Evolutionary conservation across 2,329 filamentous ascomycete genomes (phyloP).

Genomic region (Alternaria sp.): DNA sequence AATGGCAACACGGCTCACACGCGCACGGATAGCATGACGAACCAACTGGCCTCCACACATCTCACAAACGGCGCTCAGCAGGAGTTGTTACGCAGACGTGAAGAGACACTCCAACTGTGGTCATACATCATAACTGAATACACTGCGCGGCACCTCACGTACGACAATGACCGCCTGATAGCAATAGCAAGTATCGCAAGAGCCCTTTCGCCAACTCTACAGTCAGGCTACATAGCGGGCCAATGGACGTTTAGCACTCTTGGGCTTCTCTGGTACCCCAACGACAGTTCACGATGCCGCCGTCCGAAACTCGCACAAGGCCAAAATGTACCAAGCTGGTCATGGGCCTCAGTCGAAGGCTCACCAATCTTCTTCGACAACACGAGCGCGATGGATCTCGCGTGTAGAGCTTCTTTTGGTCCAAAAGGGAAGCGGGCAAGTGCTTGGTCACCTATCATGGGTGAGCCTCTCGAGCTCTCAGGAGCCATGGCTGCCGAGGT

Average conservation of each 20-base stretch:
- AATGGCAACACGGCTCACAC: slow-evolving; percentile 23
- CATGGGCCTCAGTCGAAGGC: slow-evolving; percentile 48
- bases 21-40: slow-evolving; percentile 37
- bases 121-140: slow-evolving; percentile 48
- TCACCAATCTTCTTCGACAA: slow-evolving; percentile 49
- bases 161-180: slow-evolving; percentile 43
- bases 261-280: slow-evolving; percentile 48
- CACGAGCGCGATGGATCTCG: slow-evolving; percentile 47
- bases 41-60: slow-evolving; percentile 39
- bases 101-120: slow-evolving; percentile 46
- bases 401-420: slow-evolving; percentile 42
- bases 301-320: slow-evolving; percentile 29
- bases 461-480: slow-evolving; percentile 39
- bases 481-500: slow-evolving; percentile 49
- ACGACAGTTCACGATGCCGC: slow-evolving; percentile 36
- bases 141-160: slow-evolving; percentile 44
- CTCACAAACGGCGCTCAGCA: slow-evolving; percentile 30
- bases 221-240: slow-evolving; percentile 47
- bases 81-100: slow-evolving; percentile 28
- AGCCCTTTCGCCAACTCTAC: slow-evolving; percentile 31
- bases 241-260: slow-evolving; percentile 49
- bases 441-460: slow-evolving; percentile 43
- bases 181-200: slow-evolving; percentile 46
- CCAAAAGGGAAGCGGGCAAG: slow-evolving; percentile 29
- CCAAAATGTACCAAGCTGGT: slow-evolving; percentile 46